A percentile compares a stretch with the other conserved stretches of the same genome.
Evolutionary conservation across 306 rosid genomes (phyloP).

Genomic region (Rosa chinensis): DNA sequence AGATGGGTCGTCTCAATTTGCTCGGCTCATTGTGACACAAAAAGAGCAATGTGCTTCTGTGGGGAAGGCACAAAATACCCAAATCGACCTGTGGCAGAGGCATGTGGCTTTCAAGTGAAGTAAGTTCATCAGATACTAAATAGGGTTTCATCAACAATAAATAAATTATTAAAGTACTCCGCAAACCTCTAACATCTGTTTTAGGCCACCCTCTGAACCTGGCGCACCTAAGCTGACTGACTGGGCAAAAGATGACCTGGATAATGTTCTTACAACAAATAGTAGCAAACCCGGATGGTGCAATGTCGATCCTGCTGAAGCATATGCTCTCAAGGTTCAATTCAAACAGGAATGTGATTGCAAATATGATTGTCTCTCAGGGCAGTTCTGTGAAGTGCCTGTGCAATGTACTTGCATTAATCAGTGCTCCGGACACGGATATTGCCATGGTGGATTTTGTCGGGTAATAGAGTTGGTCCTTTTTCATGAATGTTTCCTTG

Average conservation of each 20-base stretch:
- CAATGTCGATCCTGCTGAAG: conserved; percentile 88
- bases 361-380: conserved; percentile 75
- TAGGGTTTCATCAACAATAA: conserved; percentile 19
- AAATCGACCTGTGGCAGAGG: conserved; percentile 87
- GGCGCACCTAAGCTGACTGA: conserved; percentile 57
- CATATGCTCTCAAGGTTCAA: conserved; percentile 63
- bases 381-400: conserved; percentile 77
- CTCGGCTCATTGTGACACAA: conserved; percentile 83
- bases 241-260: conserved; percentile 77
- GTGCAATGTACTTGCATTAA: conserved; percentile 77
- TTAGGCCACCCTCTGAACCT: conserved; percentile 68
- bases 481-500: conserved; percentile 15
- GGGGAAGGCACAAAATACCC: conserved; percentile 98
- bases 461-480: conserved; percentile 48
- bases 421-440: conserved; percentile 88
- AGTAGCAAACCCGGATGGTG: conserved; percentile 84
- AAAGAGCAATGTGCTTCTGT: conserved; percentile 96
- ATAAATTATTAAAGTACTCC: conserved; percentile 20
- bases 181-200: conserved; percentile 28
- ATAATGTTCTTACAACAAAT: conserved; percentile 71
- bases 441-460: conserved; percentile 90
- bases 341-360: conserved; percentile 89
- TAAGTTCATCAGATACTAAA: conserved; percentile 40
- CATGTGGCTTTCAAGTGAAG: conserved; percentile 84
- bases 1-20: conserved; percentile 94